Evolutionary conservation across 192 early-diverging fungal genomes (phyloP), one percentile per base, ranked within the genome.

Genomic region (Rhizoclosmatium globosum): DNA sequence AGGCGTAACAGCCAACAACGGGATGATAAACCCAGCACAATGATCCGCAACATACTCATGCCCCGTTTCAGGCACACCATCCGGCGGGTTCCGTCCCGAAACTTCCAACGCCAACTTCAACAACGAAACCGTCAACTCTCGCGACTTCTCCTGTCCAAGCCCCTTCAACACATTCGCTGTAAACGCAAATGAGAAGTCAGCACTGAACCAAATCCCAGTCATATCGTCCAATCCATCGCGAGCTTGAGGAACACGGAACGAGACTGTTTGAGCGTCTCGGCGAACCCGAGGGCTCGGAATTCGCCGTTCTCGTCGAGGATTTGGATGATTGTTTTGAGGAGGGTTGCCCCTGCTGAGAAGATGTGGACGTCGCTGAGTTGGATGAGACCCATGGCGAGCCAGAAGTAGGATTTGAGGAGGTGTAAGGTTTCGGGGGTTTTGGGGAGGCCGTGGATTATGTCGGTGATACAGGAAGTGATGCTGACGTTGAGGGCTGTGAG

Each of bases 381-480:
- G 69, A 95, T 91, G 6, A 98, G 86, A 1, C 94, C 88, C 61
- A 98, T 82, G 21, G 92, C 94, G 15, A 99, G 85, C 97, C 97
- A 99, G 85, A 97, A 97, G 80, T 98, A 85, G 68, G 92, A 88
- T 47, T 91, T 89, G 50, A 97, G 87, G 6, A 79, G 41, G 1
- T 15, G 31, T 47, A 69, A 42, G 2, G 38, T 64, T 17, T 64
- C 41, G 1, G 45, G 62, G 3, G 44, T 68, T 31, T 13, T 77
- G 38, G 76, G 76, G 41, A 77, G 79, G 48, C 93, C 94, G 64
- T 90, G 91, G 0, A 94, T 93, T 83, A 99, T 94, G 78, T 93
- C 95, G 60, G 91, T 94, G 44, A 99, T 84, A 73, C 94, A 95
- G 87, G 94, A 93, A 64, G 96, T 88, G 76, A 98, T 96, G 68